Percentiles rank a stretch among this genome's conserved stretches.
Evolutionary conservation across 1,284 basidiomycete species (phyloP).

Genomic region (Moesziomyces sp.): DNA sequence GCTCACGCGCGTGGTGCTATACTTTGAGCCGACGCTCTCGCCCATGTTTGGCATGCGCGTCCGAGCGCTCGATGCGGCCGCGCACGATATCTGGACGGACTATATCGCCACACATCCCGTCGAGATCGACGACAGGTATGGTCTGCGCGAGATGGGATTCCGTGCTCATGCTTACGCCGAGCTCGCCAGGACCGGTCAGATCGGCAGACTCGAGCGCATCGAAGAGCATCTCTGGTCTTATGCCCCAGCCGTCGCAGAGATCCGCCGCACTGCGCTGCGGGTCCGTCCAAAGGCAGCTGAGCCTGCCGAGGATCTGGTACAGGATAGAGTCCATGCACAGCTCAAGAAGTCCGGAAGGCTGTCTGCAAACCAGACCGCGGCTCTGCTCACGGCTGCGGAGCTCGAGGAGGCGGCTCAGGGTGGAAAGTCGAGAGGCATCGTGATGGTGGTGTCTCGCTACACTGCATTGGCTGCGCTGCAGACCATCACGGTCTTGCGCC

Average conservation of each 20-base stretch:
- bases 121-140: constrained; percentile 40
- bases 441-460: constrained; percentile 30
- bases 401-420: constrained; percentile 17
- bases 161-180: constrained; percentile 38
- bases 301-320: not conserved
- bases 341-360: constrained; percentile 17
- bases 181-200: constrained; percentile 24
- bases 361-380: constrained; percentile 7
- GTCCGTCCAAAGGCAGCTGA: constrained; percentile 2
- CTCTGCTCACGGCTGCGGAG: constrained; percentile 13
- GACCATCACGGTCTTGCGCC: constrained; percentile 26
- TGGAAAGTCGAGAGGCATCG: constrained; percentile 31
- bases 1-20: constrained; percentile 17
- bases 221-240: constrained; percentile 35
- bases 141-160: constrained; percentile 47
- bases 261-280: constrained; percentile 20
- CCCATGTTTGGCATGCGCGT: constrained; percentile 28
- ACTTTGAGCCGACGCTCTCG: constrained; percentile 30
- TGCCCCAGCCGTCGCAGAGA: constrained; percentile 27
- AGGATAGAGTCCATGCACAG: constrained; percentile 15
- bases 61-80: constrained; percentile 27
- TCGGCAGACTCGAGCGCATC: constrained; percentile 26
- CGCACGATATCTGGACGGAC: constrained; percentile 39
- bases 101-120: constrained; percentile 38
- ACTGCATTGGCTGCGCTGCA: constrained; percentile 27